Percentiles rank a stretch among this genome's conserved stretches.
These are phyloP conservation scores for Falciphora oryzae DNA, from an alignment of 2,329 filamentous ascomycete species.

Conservation along the genomic window DNA sequence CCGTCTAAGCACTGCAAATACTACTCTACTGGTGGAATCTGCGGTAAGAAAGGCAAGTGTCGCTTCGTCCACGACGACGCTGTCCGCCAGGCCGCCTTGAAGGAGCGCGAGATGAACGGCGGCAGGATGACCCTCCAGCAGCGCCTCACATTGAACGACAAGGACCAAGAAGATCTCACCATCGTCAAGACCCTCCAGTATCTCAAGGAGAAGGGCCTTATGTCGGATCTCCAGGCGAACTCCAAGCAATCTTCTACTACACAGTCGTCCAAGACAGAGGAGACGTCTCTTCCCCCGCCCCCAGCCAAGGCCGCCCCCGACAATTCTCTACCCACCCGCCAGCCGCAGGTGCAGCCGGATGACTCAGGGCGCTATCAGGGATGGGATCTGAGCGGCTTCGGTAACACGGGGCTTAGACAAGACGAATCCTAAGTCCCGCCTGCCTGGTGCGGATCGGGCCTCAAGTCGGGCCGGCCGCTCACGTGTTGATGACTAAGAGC, in stretches of 20 bases:
- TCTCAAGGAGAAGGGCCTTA: constrained; percentile 53
- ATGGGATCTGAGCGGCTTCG: constrained; percentile 35
- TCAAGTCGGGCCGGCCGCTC: neutral
- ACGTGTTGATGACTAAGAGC: neutral
- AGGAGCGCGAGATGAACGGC: constrained; percentile 58
- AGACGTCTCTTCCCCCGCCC: constrained; percentile 15
- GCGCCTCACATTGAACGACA: constrained; percentile 60
- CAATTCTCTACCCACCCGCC: constrained; percentile 25
- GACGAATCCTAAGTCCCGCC: constrained; percentile 17
- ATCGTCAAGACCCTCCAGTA: constrained; percentile 62
- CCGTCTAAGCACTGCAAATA: constrained; percentile 65
- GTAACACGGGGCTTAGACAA: constrained; percentile 32
- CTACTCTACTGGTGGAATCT: constrained; percentile 61
- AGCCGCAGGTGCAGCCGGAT: constrained; percentile 19
- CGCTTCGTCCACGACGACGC: constrained; percentile 64
- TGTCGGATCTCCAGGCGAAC: constrained; percentile 20
- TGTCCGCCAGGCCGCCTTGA: constrained; percentile 56
- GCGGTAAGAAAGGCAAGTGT: constrained; percentile 70
- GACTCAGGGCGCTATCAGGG: constrained; percentile 27
- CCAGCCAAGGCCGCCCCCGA: constrained; percentile 18
- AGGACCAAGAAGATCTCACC: constrained; percentile 61
- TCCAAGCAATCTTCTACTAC: neutral
- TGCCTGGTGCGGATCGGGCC: neutral
- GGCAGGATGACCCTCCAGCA: constrained; percentile 62
- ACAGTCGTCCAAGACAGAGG: constrained; percentile 13